A percentile compares a stretch with the other conserved stretches of the same genome.
Conservation (phyloP, 208 protist genomes). For the Tetramitus jugosus region DNA sequence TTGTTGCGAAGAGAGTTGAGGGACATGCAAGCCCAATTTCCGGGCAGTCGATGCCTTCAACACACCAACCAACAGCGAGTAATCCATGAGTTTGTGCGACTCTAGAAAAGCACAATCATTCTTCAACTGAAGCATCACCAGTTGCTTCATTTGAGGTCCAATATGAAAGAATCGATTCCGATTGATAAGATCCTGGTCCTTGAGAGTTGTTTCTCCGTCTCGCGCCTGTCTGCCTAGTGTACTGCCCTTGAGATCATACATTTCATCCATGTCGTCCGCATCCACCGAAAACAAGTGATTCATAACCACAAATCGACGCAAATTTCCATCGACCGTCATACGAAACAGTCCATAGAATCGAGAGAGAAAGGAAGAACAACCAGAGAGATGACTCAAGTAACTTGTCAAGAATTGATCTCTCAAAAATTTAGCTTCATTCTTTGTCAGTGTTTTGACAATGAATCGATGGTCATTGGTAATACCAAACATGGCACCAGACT, state of each 20-base stretch:
- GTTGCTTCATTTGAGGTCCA: too few species aligned
- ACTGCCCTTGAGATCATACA: slow-evolving; percentile 2
- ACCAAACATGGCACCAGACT: slow-evolving; percentile 29
- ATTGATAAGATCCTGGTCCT: not conserved
- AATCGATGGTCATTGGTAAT: too few species aligned
- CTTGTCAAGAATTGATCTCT: not conserved
- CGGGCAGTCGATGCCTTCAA: too few species aligned
- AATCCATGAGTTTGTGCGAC: too few species aligned
- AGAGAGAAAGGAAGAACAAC: not conserved
- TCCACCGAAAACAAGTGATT: not conserved
- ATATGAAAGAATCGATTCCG: not conserved
- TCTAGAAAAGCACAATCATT: too few species aligned
- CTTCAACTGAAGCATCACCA: too few species aligned
- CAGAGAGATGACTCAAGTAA: not conserved
- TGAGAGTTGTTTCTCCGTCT: not conserved
- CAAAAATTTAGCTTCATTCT: too few species aligned
- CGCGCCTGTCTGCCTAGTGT: not conserved
- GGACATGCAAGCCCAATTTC: too few species aligned
- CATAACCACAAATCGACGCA: not conserved
- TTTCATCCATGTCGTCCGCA: slow-evolving; percentile 9
- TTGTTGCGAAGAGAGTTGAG: too few species aligned
- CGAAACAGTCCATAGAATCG: not conserved
- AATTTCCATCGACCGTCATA: not conserved
- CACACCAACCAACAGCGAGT: too few species aligned
- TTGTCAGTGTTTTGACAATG: too few species aligned